Base-by-base conservation (phyloP, 2,329 filamentous ascomycete genomes). In the Amauroascus verrucosus region DNA sequence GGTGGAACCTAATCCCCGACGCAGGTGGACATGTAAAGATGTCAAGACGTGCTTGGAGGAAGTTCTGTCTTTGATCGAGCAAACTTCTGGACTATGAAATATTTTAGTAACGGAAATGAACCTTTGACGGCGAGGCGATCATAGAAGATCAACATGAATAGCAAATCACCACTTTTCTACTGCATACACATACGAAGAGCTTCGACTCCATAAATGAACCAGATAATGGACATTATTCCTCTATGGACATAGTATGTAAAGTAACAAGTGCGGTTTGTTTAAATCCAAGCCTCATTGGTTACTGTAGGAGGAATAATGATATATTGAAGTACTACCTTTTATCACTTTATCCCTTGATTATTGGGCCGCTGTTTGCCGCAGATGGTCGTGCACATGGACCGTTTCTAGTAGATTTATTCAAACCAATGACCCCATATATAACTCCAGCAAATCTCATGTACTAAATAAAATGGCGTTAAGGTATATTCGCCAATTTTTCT, bases 21-120 rank as follows among this genome's bases (percentile, higher is more conserved):
- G 56, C 32, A 63, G 72, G 52, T 74, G 68, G 71, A 58, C 58
- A 20, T 73, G 69, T 48, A 60, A 60, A 20, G 59, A 67, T 54
- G 65, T 71, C 18, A 67, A 66, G 49, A 58, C 63, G 30, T 61
- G 62, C 51, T 55, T 74, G 26, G 64, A 68, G 24, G 48, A 53
- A 28, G 53, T 54, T 18, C 32, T 48, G 16, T 46, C 30, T 6
- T 35, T 54, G 37, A 35, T 24, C 11, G 26, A 40, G 40, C 14
- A 18, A 6, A 22, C 6, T 14, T 14, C 44, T 13, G 32, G 32
- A 18, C 11, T 38, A 38, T 38, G 35, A 18, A 18, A 16, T 4
- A n/a, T 18, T 9, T 5, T 16, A 16, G 33, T 35, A 14, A 14
- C 8, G 13, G 13, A 14, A 7, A 35, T 35, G 33, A 35, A 35